phyloP scores from a whole-genome alignment of 768 basidiomycete species.

The Auriscalpium microsporum region DNA sequence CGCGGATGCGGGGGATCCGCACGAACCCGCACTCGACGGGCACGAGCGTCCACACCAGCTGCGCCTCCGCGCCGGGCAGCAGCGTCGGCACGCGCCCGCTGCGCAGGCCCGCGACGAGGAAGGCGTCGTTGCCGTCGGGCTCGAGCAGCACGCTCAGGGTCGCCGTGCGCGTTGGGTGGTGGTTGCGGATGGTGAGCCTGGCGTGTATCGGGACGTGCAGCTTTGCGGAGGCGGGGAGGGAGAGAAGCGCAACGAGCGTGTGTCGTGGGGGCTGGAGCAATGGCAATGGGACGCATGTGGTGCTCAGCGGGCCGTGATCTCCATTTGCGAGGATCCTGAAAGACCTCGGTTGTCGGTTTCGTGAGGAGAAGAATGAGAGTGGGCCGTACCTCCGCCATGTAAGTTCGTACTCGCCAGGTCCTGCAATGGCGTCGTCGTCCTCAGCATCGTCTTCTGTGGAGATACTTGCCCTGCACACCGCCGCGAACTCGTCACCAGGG shows the following conservation, averaged over 20 bases:
- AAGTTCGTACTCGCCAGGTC: slow-evolving; percentile 53
- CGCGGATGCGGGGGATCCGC: slow-evolving; percentile 51
- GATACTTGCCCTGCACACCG: slow-evolving; percentile 45
- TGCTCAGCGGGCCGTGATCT: slow-evolving; percentile 35
- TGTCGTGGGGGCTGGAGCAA: slow-evolving; percentile 51
- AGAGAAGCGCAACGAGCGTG: slow-evolving; percentile 56
- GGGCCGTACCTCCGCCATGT: slow-evolving; percentile 53
- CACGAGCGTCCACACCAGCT: slow-evolving; percentile 56
- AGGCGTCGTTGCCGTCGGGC: slow-evolving; percentile 56
- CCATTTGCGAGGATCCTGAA: slow-evolving; percentile 40
- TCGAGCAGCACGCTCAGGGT: slow-evolving; percentile 69
- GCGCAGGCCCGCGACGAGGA: slow-evolving; percentile 73
- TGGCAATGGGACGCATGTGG: slow-evolving; percentile 52
- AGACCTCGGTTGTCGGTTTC: background rate
- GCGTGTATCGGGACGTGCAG: slow-evolving; percentile 57
- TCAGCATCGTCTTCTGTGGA: slow-evolving; percentile 32
- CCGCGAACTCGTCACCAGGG: slow-evolving; percentile 56
- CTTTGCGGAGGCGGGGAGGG: slow-evolving; percentile 50
- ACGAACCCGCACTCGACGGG: slow-evolving; percentile 70
- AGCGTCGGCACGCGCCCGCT: slow-evolving; percentile 60
- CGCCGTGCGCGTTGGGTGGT: slow-evolving; percentile 53
- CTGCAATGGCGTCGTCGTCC: slow-evolving; percentile 27
- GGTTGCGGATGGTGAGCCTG: slow-evolving; percentile 55
- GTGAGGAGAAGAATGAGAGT: slow-evolving; percentile 1
- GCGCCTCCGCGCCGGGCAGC: slow-evolving; percentile 65